phyloP scores from a whole-genome alignment of 306 rosid species.

The Boehmeria nivea region DNA sequence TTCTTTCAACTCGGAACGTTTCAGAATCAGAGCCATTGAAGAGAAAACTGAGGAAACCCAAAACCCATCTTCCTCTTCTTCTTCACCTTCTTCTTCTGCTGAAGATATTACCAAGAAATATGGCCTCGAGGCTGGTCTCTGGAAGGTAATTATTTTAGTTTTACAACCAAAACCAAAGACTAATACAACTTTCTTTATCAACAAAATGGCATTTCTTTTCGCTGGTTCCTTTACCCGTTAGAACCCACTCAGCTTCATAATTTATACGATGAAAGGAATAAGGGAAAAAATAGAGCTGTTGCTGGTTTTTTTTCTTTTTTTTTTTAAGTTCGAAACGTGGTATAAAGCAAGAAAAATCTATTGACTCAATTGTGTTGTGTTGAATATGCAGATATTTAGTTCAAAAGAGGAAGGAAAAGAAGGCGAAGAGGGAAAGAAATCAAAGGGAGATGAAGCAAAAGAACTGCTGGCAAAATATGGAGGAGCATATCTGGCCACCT shows the following conservation, averaged over 20 bases:
- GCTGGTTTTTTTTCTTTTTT: too few species aligned
- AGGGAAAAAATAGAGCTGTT: neutral
- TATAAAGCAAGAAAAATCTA: too few species aligned
- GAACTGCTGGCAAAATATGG: conserved; percentile 88
- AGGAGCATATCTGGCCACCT: conserved; percentile 86
- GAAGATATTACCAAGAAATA: conserved; percentile 77
- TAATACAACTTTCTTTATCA: neutral
- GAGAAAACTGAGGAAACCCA: conserved; percentile 71
- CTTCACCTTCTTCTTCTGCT: conserved; percentile 34
- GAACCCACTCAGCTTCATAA: neutral
- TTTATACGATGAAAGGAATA: neutral
- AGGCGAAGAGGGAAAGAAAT: conserved; percentile 40
- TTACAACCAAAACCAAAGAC: neutral
- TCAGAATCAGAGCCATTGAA: conserved; percentile 57
- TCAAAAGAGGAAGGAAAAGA: conserved; percentile 58
- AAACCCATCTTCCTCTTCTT: conserved; percentile 41
- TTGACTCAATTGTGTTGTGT: too few species aligned
- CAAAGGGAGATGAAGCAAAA: conserved; percentile 85
- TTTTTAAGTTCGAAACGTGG: too few species aligned
- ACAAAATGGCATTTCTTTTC: neutral
- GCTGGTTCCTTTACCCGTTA: neutral
- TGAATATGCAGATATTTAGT: conserved; percentile 58
- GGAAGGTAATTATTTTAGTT: conserved; percentile 51
- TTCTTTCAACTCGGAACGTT: conserved; percentile 12
- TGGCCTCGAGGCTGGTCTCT: conserved; percentile 92